Conservation (phyloP, 495 filamentous ascomycete species). For the Hypoxylon perforatum region DNA sequence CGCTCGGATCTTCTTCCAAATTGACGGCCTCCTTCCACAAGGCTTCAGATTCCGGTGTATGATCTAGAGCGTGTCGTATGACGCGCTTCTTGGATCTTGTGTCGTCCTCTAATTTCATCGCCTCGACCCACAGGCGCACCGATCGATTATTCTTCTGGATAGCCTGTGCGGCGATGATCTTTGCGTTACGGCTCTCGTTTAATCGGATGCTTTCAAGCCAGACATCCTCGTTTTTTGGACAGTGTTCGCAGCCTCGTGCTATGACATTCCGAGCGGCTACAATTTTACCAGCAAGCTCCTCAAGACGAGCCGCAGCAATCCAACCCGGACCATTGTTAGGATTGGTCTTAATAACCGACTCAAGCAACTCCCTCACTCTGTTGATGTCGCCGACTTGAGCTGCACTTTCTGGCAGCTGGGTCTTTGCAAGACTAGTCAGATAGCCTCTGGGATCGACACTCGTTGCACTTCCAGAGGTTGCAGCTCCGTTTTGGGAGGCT, state of each 20-base stretch:
- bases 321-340: slow-evolving; percentile 95
- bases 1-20: slow-evolving; percentile 85
- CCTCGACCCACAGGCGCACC: slow-evolving; percentile 90
- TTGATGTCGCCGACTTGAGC: slow-evolving; percentile 94
- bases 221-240: slow-evolving; percentile 91
- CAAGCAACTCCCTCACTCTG: slow-evolving; percentile 89
- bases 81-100: slow-evolving; percentile 87
- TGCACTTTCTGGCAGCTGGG: slow-evolving; percentile 80
- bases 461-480: slow-evolving; percentile 83
- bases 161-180: slow-evolving; percentile 93
- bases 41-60: slow-evolving; percentile 89
- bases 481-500: slow-evolving; percentile 75
- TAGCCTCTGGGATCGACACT: slow-evolving; percentile 97
- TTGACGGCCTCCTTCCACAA: slow-evolving; percentile 99
- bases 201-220: slow-evolving; percentile 96
- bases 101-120: slow-evolving; percentile 91
- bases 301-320: slow-evolving; percentile 93
- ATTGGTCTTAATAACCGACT: slow-evolving; percentile 96
- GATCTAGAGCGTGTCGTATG: slow-evolving; percentile 84
- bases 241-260: slow-evolving; percentile 84
- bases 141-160: slow-evolving; percentile 91
- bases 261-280: slow-evolving; percentile 88
- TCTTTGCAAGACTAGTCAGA: slow-evolving; percentile 85
- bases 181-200: slow-evolving; percentile 91
- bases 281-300: slow-evolving; percentile 90